phyloP scores from a whole-genome alignment of 306 rosid genomes.

The Castanea sativa region DNA sequence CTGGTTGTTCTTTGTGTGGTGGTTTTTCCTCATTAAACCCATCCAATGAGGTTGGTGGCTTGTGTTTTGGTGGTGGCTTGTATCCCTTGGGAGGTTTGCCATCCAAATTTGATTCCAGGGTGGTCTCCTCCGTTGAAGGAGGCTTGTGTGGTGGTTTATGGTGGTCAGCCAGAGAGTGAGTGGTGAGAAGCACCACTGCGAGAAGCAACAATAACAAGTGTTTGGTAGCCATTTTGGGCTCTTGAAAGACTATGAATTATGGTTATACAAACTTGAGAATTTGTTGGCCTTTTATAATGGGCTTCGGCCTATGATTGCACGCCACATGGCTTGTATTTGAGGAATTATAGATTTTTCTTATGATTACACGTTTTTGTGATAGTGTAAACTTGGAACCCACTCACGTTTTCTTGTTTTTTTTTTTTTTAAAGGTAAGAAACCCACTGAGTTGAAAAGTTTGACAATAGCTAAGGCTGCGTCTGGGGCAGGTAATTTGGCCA shows the following conservation, averaged over 20 bases:
- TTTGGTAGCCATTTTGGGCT: slow-evolving; percentile 18
- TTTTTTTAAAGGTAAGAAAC: neutral
- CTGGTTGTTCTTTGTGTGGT: neutral
- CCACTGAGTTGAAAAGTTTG: neutral
- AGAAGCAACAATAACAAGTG: slow-evolving; percentile 17
- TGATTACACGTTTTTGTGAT: too few species aligned
- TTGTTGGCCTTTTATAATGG: slow-evolving; percentile 23
- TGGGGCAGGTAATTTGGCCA: neutral
- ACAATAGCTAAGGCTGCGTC: neutral
- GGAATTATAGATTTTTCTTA: too few species aligned
- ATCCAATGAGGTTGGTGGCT: neutral
- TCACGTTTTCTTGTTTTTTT: neutral
- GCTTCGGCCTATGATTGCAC: neutral
- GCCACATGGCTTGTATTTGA: neutral
- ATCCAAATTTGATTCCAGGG: neutral
- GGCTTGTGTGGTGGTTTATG: neutral
- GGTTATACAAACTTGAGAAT: neutral
- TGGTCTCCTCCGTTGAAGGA: neutral
- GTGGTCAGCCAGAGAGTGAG: slow-evolving; percentile 21
- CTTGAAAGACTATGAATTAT: neutral
- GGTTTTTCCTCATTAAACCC: neutral
- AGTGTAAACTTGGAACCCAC: neutral
- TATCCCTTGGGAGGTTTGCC: neutral
- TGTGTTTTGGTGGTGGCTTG: neutral
- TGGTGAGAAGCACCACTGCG: slow-evolving; percentile 32